Conservation (phyloP, 1,139 yeast genomes). For the Entelexis paramagnoliae region DNA sequence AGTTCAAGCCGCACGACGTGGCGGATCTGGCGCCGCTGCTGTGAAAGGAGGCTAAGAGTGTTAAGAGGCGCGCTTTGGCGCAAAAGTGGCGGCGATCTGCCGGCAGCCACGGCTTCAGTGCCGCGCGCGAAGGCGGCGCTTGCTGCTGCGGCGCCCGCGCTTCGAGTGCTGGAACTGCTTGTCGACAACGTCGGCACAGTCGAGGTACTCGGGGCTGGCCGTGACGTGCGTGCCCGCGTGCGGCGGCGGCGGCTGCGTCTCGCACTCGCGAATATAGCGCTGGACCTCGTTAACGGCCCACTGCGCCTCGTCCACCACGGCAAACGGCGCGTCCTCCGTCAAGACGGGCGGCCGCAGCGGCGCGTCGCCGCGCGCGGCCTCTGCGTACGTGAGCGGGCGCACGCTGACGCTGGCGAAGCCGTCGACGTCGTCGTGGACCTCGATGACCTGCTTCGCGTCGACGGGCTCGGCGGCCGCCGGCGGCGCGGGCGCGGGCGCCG, state of each 20-base stretch:
- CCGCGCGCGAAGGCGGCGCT: neutral
- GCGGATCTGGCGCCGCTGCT: slow-evolving; percentile 40
- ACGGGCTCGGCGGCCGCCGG: slow-evolving; percentile 10
- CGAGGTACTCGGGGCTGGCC: slow-evolving; percentile 11
- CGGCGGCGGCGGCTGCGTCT: neutral
- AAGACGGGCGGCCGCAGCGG: slow-evolving; percentile 4
- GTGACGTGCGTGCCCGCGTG: slow-evolving; percentile 11
- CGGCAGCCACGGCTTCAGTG: no score
- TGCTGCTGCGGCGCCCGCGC: slow-evolving; percentile 10
- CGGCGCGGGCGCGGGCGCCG: neutral
- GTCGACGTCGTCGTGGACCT: slow-evolving; percentile 28
- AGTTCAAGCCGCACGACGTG: slow-evolving; percentile 70
- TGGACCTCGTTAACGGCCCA: slow-evolving; percentile 16
- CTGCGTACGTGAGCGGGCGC: slow-evolving; percentile 43
- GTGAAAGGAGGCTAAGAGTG: neutral
- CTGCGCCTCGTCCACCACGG: slow-evolving; percentile 12
- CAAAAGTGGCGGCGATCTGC: neutral
- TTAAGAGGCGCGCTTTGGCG: no score
- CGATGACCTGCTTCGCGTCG: slow-evolving; percentile 16
- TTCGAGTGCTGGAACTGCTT: neutral
- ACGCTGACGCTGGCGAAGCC: slow-evolving; percentile 40
- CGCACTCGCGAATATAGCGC: slow-evolving; percentile 7
- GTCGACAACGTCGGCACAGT: neutral
- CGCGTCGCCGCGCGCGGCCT: slow-evolving; percentile 27
- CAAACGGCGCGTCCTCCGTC: slow-evolving; percentile 6